Base-by-base conservation (phyloP, 495 filamentous ascomycete species). In the Penicillium waksmanii region DNA sequence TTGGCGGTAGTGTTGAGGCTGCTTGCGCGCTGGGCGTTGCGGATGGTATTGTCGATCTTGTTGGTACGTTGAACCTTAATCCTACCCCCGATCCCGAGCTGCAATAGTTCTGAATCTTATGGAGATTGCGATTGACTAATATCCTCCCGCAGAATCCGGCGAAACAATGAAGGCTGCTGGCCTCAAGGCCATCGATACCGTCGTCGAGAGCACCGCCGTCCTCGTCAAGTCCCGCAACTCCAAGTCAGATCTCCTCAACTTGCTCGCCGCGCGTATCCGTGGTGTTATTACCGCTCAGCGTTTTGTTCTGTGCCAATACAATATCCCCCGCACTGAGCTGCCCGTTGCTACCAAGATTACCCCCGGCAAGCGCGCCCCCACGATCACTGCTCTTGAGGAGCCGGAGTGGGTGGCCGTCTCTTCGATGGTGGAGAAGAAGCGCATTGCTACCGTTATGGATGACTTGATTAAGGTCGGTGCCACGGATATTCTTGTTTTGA, bases 101-200 rank as follows among this genome's bases (percentile, higher is more conserved):
- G 23, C 23, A 23, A 23, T 23, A 23, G 3, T 3, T 3, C 4
- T 23, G 23, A 3, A 3, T 3, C 4, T 23, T 3, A 3, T 23
- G 1, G 23, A 23, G 23, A 31, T 31, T 31, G 27, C 27, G 27
- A 23, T 23, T 31, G 2, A 31, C 27, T 31, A 31, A 31, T 8
- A 23, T 0, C 17, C 7, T 3, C 25, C n/a, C 13, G 0, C 33
- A 97, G 95, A 98, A 84, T 98, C 95, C 38, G 95, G 95, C 50
- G 93, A 97, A 69, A 98, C 95, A 11, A 98, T 98, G 95, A 92
- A 89, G 67, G 95, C 93, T 3, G 94, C 94, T 35, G 96, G 96
- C n/a, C 82, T 98, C 44, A 96, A 95, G 73, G 85, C 96, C 60
- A 97, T 98, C 68, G 93, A 92, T 61, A 98, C 95, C 2, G 92